Base-by-base conservation (phyloP, 1,139 yeast species). In the Debaryomycetaceae sp. region DNA sequence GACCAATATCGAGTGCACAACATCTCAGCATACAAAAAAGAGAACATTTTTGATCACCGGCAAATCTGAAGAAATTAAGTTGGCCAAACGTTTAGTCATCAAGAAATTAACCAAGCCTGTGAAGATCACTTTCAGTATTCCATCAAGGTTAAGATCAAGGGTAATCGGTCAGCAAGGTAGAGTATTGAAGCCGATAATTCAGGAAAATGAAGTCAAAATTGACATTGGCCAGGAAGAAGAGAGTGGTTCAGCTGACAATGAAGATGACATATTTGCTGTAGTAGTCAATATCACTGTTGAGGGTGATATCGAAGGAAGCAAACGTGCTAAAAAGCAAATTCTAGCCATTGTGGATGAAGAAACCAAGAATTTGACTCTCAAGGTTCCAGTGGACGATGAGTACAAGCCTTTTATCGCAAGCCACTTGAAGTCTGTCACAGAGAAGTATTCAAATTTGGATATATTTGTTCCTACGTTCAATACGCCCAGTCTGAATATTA, bases 161-260 rank as follows among this genome's bases (percentile, higher is more conserved):
- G 80, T 95, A 51, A 90, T 95, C 67, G 99, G 99, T 47, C 79
- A 93, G 40, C 87, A 84, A 63, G 99, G 99, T 59, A 78, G 78
- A 54, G 86, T 76, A 51, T 80, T 95, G 65, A 87, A 83, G 60
- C 90, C 93, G 47, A 87, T 95, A 55, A 76, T 87, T 45, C 85
- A 78, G 45, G 74, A 80, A 40, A 78, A 87, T 50, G 87, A 81
- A 44, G 89, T 88, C 45, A 85, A 76, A 56, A 80, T 93, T 59
- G 90, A 90, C 58, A 81, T 93, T 57, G 84, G 83, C 23, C 79
- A 71, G 57, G 66, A 65, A 34, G 77, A 71, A 42, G 65, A 60
- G 24, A 44, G 66, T 31, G 59, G 55, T 48, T 62, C 53, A 29
- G 49, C 46, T 33, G 53, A 47, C 17, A 65, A 60, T 40, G 64